phyloP scores from a whole-genome alignment of 2,329 filamentous ascomycete species.

The Penicillium verrucosum region DNA sequence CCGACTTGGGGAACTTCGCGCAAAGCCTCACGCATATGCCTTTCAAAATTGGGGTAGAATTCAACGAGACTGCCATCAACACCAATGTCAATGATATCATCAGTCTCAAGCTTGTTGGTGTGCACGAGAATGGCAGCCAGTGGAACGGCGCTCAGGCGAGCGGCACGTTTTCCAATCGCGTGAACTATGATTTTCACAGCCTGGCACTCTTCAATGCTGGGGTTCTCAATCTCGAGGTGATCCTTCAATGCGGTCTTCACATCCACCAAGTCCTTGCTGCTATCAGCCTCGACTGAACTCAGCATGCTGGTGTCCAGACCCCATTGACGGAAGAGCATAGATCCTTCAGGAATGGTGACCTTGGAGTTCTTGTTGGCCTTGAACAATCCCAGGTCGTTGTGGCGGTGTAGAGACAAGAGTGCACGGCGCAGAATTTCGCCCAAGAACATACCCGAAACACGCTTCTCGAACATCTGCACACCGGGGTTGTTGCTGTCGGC shows the following conservation, averaged over 20 bases:
- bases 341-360: constrained; percentile 63
- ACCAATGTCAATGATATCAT: constrained; percentile 80
- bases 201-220: constrained; percentile 78
- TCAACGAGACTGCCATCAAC: constrained; percentile 94
- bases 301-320: constrained; percentile 88
- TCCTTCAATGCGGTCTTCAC: constrained; percentile 76
- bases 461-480: constrained; percentile 98
- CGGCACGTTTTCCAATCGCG: constrained; percentile 83
- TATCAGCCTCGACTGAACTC: constrained; percentile 80
- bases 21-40: constrained; percentile 80
- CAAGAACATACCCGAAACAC: constrained; percentile 96
- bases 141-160: constrained; percentile 80
- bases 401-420: constrained; percentile 68
- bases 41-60: constrained; percentile 90
- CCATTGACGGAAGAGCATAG: constrained; percentile 74
- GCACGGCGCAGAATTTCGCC: constrained; percentile 86
- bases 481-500: constrained; percentile 81
- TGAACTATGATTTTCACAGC: constrained; percentile 80
- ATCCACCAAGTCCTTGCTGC: constrained; percentile 65
- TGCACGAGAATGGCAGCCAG: constrained; percentile 81
- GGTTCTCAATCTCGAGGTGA: constrained; percentile 70
- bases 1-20: constrained; percentile 75
- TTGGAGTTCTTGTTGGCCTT: constrained; percentile 71
- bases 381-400: constrained; percentile 68
- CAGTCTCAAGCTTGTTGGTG: constrained; percentile 66